Percentiles rank a stretch among this genome's conserved stretches.
These are phyloP conservation scores for Hammondia hammondi DNA, from an alignment of 169 alveolate species.

Conservation along the genomic window DNA sequence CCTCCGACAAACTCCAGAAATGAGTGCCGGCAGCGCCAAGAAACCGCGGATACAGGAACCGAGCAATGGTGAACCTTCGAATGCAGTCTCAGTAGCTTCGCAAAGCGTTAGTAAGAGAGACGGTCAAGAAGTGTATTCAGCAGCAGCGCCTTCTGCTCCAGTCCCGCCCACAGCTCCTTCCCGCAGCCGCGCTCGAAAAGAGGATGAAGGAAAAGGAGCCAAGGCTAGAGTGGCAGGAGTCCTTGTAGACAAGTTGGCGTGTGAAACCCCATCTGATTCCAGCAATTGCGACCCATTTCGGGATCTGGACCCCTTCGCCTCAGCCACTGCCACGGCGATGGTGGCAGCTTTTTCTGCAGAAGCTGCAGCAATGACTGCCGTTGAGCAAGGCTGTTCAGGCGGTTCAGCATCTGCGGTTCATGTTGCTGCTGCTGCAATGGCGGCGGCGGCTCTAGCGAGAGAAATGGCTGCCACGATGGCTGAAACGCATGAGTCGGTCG, in stretches of 20 bases:
- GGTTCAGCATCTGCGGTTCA: background rate
- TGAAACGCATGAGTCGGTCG: background rate
- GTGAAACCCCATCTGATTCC: background rate
- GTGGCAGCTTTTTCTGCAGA: conserved; percentile 1
- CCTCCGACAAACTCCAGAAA: background rate
- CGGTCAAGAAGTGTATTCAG: background rate
- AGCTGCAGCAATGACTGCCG: conserved; percentile 3
- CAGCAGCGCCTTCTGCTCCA: background rate
- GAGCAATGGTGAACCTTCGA: background rate
- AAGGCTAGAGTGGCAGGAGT: background rate
- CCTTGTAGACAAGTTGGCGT: background rate
- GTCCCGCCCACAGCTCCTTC: background rate
- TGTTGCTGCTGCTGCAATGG: conserved; percentile 19
- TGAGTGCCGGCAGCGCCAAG: background rate
- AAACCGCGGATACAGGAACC: background rate
- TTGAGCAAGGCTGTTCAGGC: background rate
- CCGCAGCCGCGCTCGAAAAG: background rate
- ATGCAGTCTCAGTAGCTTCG: background rate
- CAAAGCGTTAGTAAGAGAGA: background rate
- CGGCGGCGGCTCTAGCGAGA: conserved; percentile 1
- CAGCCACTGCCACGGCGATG: background rate
- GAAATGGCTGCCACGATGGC: background rate
- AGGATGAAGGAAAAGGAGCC: background rate
- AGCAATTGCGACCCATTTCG: background rate
- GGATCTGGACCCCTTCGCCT: conserved; percentile 8